A percentile compares a stretch with the other conserved stretches of the same genome.
Conservation (phyloP, 2,329 filamentous ascomycete genomes). For the Fusarium concolor region DNA sequence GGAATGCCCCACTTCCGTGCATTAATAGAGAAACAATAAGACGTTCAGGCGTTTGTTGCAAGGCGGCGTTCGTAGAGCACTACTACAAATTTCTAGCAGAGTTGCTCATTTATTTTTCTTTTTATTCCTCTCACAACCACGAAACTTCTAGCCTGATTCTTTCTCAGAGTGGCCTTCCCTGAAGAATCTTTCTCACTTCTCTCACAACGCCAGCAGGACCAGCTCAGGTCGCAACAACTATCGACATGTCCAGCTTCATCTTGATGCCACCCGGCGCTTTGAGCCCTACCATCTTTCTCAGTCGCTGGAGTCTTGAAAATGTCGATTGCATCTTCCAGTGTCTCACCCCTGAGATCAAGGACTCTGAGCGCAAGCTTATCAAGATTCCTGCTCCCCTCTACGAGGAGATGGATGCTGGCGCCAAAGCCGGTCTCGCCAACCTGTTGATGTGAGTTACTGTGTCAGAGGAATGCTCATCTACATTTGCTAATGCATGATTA, state of each 20-base stretch:
- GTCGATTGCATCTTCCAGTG: constrained; percentile 33
- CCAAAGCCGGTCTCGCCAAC: constrained; percentile 38
- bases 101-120: background rate
- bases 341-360: constrained; percentile 7
- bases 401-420: constrained; percentile 32
- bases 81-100: constrained; percentile 19
- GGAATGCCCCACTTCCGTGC: constrained; percentile 10
- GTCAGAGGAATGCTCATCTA: background rate
- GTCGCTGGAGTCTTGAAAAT: constrained; percentile 14
- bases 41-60: background rate
- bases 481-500: constrained; percentile 4
- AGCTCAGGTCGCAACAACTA: background rate
- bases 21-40: constrained; percentile 15
- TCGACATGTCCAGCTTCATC: constrained; percentile 8
- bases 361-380: constrained; percentile 30
- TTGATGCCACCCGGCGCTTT: background rate
- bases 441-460: constrained; percentile 42
- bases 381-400: constrained; percentile 33
- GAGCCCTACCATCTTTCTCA: background rate
- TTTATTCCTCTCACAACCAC: background rate
- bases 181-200: background rate
- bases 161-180: background rate
- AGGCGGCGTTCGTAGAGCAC: background rate
- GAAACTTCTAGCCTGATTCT: background rate
- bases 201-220: background rate